Evolutionary conservation across 805 yeast genomes (phyloP).

Genomic region (Dipodascus geniculatus): DNA sequence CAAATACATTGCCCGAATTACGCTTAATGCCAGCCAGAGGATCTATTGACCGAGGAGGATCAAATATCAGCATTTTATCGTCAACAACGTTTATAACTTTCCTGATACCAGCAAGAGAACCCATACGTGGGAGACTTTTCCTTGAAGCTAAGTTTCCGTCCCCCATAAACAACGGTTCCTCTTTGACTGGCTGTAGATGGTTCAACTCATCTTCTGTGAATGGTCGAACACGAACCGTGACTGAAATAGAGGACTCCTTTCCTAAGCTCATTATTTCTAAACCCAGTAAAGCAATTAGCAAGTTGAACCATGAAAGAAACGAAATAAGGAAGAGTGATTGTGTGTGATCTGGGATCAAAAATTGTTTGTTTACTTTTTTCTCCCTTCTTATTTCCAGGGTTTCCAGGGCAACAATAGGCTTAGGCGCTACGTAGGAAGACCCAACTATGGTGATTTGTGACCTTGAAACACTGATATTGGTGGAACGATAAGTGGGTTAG

Average conservation of each 20-base stretch:
- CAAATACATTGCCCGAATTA: constrained; percentile 21
- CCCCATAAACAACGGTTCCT: constrained; percentile 35
- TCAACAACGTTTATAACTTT: constrained; percentile 71
- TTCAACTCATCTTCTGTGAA: constrained; percentile 48
- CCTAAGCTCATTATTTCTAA: constrained; percentile 5
- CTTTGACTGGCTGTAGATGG: constrained; percentile 32
- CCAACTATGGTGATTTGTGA: too few relatives aligned
- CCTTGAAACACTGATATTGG: too few relatives aligned
- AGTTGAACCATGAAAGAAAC: background rate
- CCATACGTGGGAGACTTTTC: constrained; percentile 7
- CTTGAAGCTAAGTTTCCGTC: constrained; percentile 38
- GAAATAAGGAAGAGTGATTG: background rate
- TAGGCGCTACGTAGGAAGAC: too few relatives aligned
- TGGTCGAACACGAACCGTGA: constrained; percentile 60
- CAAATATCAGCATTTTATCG: constrained; percentile 76
- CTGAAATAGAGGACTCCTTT: constrained; percentile 18
- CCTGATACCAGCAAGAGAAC: constrained; percentile 30
- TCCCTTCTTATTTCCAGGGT: background rate
- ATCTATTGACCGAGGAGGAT: constrained; percentile 68
- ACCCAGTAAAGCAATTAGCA: background rate
- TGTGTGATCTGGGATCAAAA: background rate
- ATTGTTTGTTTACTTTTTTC: background rate
- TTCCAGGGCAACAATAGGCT: background rate
- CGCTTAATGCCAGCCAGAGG: constrained; percentile 36
- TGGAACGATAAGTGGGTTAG: too few relatives aligned